A percentile compares a stretch with the other conserved stretches of the same genome.
phyloP scores from a whole-genome alignment of 2,329 filamentous ascomycete genomes.

The Passalora sequoiae region DNA sequence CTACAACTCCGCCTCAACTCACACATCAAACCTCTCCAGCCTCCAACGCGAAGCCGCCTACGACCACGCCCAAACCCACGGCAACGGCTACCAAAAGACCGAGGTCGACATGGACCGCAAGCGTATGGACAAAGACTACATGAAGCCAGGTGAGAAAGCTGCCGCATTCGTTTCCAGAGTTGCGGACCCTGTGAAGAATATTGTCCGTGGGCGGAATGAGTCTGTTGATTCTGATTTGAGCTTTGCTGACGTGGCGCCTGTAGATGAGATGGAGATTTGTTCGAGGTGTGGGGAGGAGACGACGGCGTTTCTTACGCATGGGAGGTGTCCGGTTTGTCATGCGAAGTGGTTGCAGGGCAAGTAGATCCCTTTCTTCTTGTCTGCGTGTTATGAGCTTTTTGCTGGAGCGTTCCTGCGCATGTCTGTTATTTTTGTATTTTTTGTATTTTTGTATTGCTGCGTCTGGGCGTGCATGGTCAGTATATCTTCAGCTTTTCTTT shows the following conservation, averaged over 20 bases:
- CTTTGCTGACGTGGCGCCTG: constrained; percentile 20
- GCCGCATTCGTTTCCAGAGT: constrained; percentile 11
- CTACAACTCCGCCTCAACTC: not conserved
- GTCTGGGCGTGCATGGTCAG: not conserved
- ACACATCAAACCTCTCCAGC: not conserved
- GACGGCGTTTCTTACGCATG: constrained; percentile 9
- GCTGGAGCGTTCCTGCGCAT: not conserved
- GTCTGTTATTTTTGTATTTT: not conserved
- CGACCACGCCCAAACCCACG: not conserved
- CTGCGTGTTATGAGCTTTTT: not conserved
- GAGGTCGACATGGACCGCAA: not conserved
- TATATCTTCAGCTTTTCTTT: not conserved
- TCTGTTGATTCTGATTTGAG: constrained; percentile 14
- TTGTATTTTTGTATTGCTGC: not conserved
- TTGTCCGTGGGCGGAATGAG: constrained; percentile 8
- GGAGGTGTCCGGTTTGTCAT: constrained; percentile 14
- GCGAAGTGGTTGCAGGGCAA: constrained; percentile 11
- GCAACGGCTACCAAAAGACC: not conserved
- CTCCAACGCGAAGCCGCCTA: not conserved
- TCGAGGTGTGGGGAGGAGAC: constrained; percentile 11
- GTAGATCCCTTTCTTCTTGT: constrained; percentile 1
- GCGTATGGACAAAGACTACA: not conserved
- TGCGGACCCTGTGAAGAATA: constrained; percentile 14
- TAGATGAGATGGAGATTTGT: constrained; percentile 14
- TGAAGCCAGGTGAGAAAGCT: constrained; percentile 13